Evolutionary conservation across 2,329 filamentous ascomycete species (phyloP), one percentile per base, ranked within the genome.

Genomic region (Hymenoscyphus infarciens): DNA sequence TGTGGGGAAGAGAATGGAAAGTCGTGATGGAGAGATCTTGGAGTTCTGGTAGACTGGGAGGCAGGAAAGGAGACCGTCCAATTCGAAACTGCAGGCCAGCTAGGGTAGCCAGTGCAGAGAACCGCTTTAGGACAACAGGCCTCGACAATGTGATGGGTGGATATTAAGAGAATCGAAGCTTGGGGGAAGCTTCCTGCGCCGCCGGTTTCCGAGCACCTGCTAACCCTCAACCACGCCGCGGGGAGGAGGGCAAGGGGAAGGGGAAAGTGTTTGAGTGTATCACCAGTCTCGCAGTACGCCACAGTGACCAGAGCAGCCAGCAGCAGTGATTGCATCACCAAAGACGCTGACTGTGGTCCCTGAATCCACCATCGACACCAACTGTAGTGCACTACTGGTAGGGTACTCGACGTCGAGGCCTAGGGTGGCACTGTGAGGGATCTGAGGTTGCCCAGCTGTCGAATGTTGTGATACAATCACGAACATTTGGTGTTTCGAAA

Each of bases 401-500:
- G 45, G 22, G 22, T 19, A 11, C 7, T n/a, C 6, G 45, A n/a
- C 1, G 45, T n/a, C 45, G 22, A 52, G 22, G 45, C 6, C 45
- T 19, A 10, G 11, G 25, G 25, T 27, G 25, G 25, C 25, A 16
- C 52, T 27, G 29, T 16, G 29, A n/a, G 16, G 52, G 52, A 55
- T 55, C 42, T 49, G 42, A 49, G 42, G 42, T 49, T 49, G 42
- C 42, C 42, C 42, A 49, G 42, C n/a, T 49, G 42, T 61, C 42
- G 57, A 38, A 59, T 38, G 49, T 56, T 56, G 57, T 57, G 60
- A 70, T 67, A 66, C 63, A 64, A 64, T 58, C 63, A 68, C 69
- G 59, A 72, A 73, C 72, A 73, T 65, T 69, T 70, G 63, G 61
- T 70, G 72, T 73, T 73, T 73, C 72, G 67, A 61, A 63, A 56